Percentiles rank a stretch among this genome's conserved stretches.
phyloP scores from a whole-genome alignment of 768 basidiomycete species.

The Leccinellum luteum region DNA sequence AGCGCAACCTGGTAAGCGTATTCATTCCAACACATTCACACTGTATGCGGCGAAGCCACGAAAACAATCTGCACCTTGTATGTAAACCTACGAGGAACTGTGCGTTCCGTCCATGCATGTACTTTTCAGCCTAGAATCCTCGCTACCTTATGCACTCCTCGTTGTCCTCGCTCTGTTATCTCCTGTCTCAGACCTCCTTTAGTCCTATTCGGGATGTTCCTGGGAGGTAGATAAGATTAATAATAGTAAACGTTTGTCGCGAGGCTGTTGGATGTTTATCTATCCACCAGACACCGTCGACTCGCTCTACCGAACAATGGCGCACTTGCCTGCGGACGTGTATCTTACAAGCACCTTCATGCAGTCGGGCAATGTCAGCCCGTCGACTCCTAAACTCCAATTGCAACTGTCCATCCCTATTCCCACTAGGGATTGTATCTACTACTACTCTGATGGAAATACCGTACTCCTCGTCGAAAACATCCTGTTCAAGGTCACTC shows the following conservation, averaged over 20 bases:
- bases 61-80: constrained; percentile 27
- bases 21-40: constrained; percentile 22
- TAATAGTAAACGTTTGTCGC: constrained; percentile 2
- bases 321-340: constrained; percentile 31
- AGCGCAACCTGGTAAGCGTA: constrained; percentile 20
- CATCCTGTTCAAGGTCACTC: constrained; percentile 48
- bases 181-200: constrained; percentile 15
- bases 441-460: constrained; percentile 40
- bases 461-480: constrained; percentile 44
- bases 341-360: constrained; percentile 33
- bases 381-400: constrained; percentile 34
- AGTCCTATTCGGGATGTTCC: not conserved
- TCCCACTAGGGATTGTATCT: constrained; percentile 37
- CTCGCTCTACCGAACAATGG: constrained; percentile 23
- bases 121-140: constrained; percentile 22
- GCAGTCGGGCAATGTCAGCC: constrained; percentile 32
- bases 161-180: constrained; percentile 27
- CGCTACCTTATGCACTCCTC: constrained; percentile 20
- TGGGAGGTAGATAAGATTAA: constrained; percentile 9
- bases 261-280: constrained; percentile 12
- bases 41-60: constrained; percentile 28
- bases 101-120: constrained; percentile 19
- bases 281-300: constrained; percentile 13
- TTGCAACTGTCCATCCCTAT: constrained; percentile 33
- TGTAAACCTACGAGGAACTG: constrained; percentile 28